Evolutionary conservation across 495 filamentous ascomycete genomes (phyloP), one percentile per base, ranked within the genome.

Genomic region (Neurospora terricola): DNA sequence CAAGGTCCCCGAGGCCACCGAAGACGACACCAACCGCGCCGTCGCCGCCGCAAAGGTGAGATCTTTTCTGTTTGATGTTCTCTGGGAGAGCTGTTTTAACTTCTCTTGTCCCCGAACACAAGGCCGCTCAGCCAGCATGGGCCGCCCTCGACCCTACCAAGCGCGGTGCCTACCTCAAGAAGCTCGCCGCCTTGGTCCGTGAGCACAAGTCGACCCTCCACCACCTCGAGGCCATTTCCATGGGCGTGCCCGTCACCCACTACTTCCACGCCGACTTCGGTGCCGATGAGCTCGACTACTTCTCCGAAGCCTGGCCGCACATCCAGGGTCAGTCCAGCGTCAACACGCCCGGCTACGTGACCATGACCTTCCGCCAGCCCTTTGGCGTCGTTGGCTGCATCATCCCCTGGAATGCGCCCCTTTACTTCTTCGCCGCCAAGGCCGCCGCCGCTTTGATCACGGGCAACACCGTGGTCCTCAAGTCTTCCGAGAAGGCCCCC

Each of bases 351-450:
- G 82, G 84, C n/a, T 95, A 97, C 81, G 87, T 98, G 72, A 93
- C 91, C 70, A 96, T 97, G 77, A 97, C 94, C 5, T 85, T 97
- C 39, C 90, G 92, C 66, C 91, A 98, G 79, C 95, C 95, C 0
- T 85, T 96, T 73, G 94, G 95, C 72, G 95, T 98, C 3, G 94
- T 93, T 71, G 94, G 90, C 10, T 91, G 95, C 81, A 97, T 97
- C 77, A 96, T 97, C 71, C 93, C 93, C 27, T 97, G 93, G 94
- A 96, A 97, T 75, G 95, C 90, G 72, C 92, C 94, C 9, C 82
- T 95, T 6, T 86, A 84, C 30, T 97, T 97, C 91, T 91, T 93
- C 1, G 91, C 91, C 1, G 94, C 92, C 93, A 98, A 98, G 80
- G 81, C 96, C 2, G 94, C 92, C 6, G 94, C 94, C 8, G 94